A percentile compares a stretch with the other conserved stretches of the same genome.
Conservation (phyloP, 2,329 filamentous ascomycete species). For the Penicillium aurantiogriseum region DNA sequence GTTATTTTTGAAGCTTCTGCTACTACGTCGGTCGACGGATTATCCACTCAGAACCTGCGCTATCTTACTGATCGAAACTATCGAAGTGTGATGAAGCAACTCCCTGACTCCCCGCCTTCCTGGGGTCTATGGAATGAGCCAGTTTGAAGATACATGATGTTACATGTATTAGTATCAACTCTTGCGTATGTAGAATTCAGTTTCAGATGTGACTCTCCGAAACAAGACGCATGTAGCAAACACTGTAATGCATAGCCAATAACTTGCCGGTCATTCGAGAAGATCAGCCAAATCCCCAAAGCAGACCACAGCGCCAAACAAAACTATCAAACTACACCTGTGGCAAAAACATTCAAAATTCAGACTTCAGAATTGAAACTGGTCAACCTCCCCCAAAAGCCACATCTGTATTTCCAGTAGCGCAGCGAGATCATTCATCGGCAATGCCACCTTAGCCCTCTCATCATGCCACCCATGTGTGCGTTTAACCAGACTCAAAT, state of each 20-base stretch:
- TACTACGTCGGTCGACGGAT: neutral
- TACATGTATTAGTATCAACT: neutral
- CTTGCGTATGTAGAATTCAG: neutral
- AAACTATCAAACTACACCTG: neutral
- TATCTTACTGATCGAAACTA: neutral
- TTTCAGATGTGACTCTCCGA: neutral
- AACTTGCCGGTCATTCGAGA: neutral
- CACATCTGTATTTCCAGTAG: constrained; percentile 8
- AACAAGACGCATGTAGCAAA: neutral
- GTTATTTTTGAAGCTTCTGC: neutral
- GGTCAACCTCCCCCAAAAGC: neutral
- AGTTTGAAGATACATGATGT: neutral
- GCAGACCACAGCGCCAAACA: neutral
- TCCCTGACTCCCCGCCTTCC: neutral
- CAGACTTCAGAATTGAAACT: constrained; percentile 2
- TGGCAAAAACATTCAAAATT: neutral
- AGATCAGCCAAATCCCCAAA: neutral
- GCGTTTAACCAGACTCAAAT: constrained; percentile 1
- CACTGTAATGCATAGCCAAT: neutral
- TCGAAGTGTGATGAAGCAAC: neutral
- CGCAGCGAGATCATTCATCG: constrained; percentile 6
- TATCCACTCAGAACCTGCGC: neutral
- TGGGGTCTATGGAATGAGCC: neutral
- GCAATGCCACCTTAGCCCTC: neutral
- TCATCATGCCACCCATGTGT: constrained; percentile 9